These are phyloP conservation scores for Clausena lansium DNA, from an alignment of 345 rosid species.

Conservation along the genomic window DNA sequence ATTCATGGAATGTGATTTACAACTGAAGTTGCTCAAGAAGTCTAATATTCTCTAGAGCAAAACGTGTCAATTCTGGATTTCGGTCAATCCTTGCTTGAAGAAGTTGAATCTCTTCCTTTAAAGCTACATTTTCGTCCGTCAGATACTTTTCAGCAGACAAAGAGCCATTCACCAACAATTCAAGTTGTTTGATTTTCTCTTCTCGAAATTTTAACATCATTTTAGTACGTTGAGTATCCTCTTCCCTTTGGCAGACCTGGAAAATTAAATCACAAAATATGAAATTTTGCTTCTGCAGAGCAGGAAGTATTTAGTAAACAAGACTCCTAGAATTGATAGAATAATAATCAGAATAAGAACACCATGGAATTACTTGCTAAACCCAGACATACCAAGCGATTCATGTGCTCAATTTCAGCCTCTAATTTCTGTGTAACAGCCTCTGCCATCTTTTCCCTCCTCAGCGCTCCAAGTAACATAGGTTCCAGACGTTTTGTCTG, in stretches of 20 bases:
- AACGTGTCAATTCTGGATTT: slow-evolving; percentile 59
- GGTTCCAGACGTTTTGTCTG: slow-evolving; percentile 43
- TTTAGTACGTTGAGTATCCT: slow-evolving; percentile 53
- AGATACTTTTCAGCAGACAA: slow-evolving; percentile 53
- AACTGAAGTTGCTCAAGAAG: slow-evolving; percentile 63
- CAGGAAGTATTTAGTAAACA: neutral
- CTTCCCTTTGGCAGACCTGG: slow-evolving; percentile 64
- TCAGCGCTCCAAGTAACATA: slow-evolving; percentile 51
- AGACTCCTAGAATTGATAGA: neutral
- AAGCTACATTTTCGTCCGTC: slow-evolving; percentile 55
- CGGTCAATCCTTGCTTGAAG: slow-evolving; percentile 53
- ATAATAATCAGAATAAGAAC: slow-evolving; percentile 1
- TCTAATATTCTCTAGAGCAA: slow-evolving; percentile 60
- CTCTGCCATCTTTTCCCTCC: slow-evolving; percentile 72
- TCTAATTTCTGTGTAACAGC: slow-evolving; percentile 42
- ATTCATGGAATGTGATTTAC: slow-evolving; percentile 41
- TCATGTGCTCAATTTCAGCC: slow-evolving; percentile 61
- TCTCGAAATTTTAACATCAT: slow-evolving; percentile 57
- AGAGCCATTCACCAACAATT: slow-evolving; percentile 44
- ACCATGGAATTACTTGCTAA: slow-evolving; percentile 4
- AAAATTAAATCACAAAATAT: slow-evolving; percentile 16
- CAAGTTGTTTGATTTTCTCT: slow-evolving; percentile 61
- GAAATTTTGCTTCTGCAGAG: slow-evolving; percentile 3
- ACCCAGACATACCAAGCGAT: slow-evolving; percentile 53
- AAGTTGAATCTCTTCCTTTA: slow-evolving; percentile 65